A percentile compares a stretch with the other conserved stretches of the same genome.
Conservation (phyloP, 164 flowering plant genomes). For the Santalum album region DNA sequence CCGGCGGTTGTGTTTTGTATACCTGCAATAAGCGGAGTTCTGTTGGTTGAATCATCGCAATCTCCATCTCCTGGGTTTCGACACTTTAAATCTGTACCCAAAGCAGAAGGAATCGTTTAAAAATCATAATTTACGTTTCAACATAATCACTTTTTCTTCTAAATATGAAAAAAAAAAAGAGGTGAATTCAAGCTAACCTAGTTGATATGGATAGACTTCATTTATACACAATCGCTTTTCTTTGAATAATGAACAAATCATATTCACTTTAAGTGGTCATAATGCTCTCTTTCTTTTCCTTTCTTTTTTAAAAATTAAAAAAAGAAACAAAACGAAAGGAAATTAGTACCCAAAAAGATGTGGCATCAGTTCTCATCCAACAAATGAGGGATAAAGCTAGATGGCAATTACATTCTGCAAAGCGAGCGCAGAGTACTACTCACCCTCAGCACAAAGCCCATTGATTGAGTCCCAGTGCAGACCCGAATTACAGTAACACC, state of each 20-base stretch:
- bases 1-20: no score
- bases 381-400: no score
- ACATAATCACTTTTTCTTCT: neutral
- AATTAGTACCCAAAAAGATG: no score
- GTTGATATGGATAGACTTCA: no score
- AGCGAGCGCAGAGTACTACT: slow-evolving; percentile 1
- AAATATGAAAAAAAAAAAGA: neutral
- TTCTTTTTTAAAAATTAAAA: no score
- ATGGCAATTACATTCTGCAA: no score
- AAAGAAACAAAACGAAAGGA: neutral
- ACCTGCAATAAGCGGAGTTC: slow-evolving; percentile 44
- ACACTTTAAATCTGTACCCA: slow-evolving; percentile 22
- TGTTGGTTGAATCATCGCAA: slow-evolving; percentile 15
- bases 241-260: no score
- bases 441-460: slow-evolving; percentile 34
- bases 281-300: no score
- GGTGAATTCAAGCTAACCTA: no score
- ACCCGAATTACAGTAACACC: slow-evolving; percentile 42
- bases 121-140: neutral
- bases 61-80: slow-evolving; percentile 25
- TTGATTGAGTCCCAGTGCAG: slow-evolving; percentile 35
- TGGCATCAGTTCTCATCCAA: no score
- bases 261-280: no score
- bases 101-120: neutral
- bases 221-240: no score